A percentile compares a stretch with the other conserved stretches of the same genome.
phyloP scores from a whole-genome alignment of 2,329 filamentous ascomycete genomes.

The Cladophialophora immunda region DNA sequence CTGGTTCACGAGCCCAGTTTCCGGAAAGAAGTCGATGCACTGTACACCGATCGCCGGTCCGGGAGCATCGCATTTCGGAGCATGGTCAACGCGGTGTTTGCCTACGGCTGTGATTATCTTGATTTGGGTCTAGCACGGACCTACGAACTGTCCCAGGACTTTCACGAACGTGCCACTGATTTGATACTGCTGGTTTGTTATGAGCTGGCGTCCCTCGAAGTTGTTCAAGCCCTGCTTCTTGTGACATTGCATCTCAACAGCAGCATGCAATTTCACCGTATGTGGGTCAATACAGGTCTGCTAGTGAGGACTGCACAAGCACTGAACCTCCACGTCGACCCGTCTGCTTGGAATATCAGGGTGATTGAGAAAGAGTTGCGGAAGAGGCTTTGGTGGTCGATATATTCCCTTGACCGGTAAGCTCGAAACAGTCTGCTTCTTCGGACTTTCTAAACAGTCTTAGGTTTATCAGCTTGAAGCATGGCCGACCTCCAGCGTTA shows the following conservation, averaged over 20 bases:
- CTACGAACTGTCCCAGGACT: slow-evolving; percentile 14
- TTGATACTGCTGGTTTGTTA: slow-evolving; percentile 19
- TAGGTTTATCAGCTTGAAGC: no score
- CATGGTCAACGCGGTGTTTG: slow-evolving; percentile 13
- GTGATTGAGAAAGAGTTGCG: slow-evolving; percentile 18
- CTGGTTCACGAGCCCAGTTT: slow-evolving; percentile 13
- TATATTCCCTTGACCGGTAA: slow-evolving; percentile 14
- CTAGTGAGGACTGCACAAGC: slow-evolving; percentile 15
- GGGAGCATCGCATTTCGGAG: slow-evolving; percentile 15
- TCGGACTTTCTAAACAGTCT: no score
- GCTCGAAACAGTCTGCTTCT: not conserved
- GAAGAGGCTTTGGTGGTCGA: slow-evolving; percentile 16
- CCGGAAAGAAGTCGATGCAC: slow-evolving; percentile 10
- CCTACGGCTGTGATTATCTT: slow-evolving; percentile 3
- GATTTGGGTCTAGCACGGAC: no score
- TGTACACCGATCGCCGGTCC: slow-evolving; percentile 1
- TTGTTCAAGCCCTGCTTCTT: slow-evolving; percentile 17
- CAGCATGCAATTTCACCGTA: slow-evolving; percentile 20
- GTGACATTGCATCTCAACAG: slow-evolving; percentile 20
- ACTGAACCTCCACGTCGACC: slow-evolving; percentile 17
- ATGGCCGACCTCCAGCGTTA: no score
- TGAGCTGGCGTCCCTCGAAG: slow-evolving; percentile 14
- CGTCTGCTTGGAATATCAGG: slow-evolving; percentile 14
- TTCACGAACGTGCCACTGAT: slow-evolving; percentile 14
- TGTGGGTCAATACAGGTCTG: slow-evolving; percentile 18